A percentile compares a stretch with the other conserved stretches of the same genome.
These are phyloP conservation scores for Ogataea sp. DNA, from an alignment of 805 yeast species.

Conservation along the genomic window DNA sequence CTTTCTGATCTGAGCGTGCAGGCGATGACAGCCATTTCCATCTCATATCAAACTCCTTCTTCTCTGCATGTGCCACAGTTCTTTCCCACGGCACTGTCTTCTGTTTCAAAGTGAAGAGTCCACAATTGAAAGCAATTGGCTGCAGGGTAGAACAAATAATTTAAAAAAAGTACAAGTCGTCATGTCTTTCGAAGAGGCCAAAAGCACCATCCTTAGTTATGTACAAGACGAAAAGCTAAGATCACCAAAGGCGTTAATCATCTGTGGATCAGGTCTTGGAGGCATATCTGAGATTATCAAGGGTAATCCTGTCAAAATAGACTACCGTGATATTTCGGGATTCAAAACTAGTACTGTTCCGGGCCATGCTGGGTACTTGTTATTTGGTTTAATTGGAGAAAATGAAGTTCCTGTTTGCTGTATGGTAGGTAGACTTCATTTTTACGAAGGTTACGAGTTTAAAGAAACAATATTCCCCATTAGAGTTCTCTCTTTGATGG, in stretches of 20 bases:
- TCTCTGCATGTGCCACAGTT: too few species aligned
- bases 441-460: slow-evolving; percentile 86
- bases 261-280: slow-evolving; percentile 94
- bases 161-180: too few species aligned
- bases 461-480: slow-evolving; percentile 80
- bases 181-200: slow-evolving; percentile 9
- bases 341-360: slow-evolving; percentile 76
- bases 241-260: slow-evolving; percentile 61
- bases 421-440: slow-evolving; percentile 91
- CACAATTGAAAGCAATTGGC: too few species aligned
- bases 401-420: slow-evolving; percentile 75
- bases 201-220: slow-evolving; percentile 5
- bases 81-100: too few species aligned
- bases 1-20: too few species aligned
- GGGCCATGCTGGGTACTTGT: slow-evolving; percentile 81
- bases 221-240: slow-evolving; percentile 6
- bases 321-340: slow-evolving; percentile 70
- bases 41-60: too few species aligned
- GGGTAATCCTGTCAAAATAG: slow-evolving; percentile 38
- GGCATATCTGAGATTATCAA: slow-evolving; percentile 59
- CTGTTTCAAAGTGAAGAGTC: too few species aligned
- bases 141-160: too few species aligned
- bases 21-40: too few species aligned
- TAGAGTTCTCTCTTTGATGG: slow-evolving; percentile 61
- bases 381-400: slow-evolving; percentile 68